phyloP scores from a whole-genome alignment of 73 alveolate species.

The Effrenium voratum region DNA sequence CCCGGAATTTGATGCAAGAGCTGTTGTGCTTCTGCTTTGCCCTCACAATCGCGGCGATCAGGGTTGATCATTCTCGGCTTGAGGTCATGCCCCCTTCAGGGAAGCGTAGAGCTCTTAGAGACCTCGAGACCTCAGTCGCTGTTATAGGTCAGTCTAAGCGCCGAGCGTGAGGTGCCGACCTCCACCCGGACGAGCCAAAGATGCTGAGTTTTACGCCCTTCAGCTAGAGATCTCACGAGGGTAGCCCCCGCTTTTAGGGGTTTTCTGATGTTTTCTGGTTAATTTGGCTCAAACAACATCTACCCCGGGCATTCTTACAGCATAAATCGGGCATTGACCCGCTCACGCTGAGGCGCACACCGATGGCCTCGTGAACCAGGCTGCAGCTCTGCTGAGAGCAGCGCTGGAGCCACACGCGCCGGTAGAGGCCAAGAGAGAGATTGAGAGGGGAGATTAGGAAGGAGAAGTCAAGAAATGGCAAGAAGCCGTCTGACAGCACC shows the following conservation, averaged over 20 bases:
- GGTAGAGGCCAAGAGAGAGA: neutral
- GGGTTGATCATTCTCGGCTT: neutral
- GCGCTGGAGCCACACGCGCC: constrained; percentile 76
- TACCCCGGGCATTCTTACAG: neutral
- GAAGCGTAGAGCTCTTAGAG: constrained; percentile 10
- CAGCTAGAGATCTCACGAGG: neutral
- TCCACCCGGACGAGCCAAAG: constrained; percentile 79
- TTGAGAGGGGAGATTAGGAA: neutral
- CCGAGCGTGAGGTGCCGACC: constrained; percentile 20
- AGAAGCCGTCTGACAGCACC: no score
- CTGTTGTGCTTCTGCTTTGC: constrained; percentile 43
- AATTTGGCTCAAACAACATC: neutral
- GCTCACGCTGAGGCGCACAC: constrained; percentile 6
- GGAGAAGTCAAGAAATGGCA: neutral
- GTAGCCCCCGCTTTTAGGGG: no score
- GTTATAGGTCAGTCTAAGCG: neutral
- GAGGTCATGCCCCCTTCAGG: constrained; percentile 62
- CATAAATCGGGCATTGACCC: neutral
- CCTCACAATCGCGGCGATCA: neutral
- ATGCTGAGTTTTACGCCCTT: constrained; percentile 32
- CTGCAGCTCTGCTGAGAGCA: constrained; percentile 48
- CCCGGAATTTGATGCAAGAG: constrained; percentile 42
- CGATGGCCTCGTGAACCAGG: constrained; percentile 40
- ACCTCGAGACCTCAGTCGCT: neutral
- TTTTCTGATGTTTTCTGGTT: neutral